These are phyloP conservation scores for Aspergillus novoparasiticus DNA, from an alignment of 2,329 filamentous ascomycete species.

Conservation along the genomic window DNA sequence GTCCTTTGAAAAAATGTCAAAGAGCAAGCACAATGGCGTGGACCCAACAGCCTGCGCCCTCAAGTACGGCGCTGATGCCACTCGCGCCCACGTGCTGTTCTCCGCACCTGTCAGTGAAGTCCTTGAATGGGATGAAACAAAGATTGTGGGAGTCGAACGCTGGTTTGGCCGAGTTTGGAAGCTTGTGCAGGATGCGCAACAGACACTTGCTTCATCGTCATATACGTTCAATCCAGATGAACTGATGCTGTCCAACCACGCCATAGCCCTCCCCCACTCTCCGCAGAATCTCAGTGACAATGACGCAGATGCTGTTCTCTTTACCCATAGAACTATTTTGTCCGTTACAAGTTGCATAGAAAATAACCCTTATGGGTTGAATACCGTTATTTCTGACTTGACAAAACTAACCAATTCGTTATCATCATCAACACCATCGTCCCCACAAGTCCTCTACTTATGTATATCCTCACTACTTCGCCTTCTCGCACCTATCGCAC, in stretches of 20 bases:
- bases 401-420: slow-evolving; percentile 78
- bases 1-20: slow-evolving; percentile 90
- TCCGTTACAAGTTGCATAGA: slow-evolving; percentile 70
- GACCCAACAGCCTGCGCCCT: slow-evolving; percentile 74
- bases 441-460: slow-evolving; percentile 41
- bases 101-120: slow-evolving; percentile 82
- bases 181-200: slow-evolving; percentile 49
- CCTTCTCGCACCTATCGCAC: slow-evolving; percentile 77
- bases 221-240: slow-evolving; percentile 26
- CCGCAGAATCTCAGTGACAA: slow-evolving; percentile 35
- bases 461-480: slow-evolving; percentile 63
- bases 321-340: slow-evolving; percentile 67
- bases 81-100: slow-evolving; percentile 84
- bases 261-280: slow-evolving; percentile 27
- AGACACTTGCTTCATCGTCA: slow-evolving; percentile 26
- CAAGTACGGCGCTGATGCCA: slow-evolving; percentile 79
- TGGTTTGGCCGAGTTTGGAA: slow-evolving; percentile 74
- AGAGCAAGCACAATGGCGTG: slow-evolving; percentile 90
- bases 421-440: slow-evolving; percentile 47
- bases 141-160: slow-evolving; percentile 77
- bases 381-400: slow-evolving; percentile 80
- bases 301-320: slow-evolving; percentile 59
- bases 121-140: slow-evolving; percentile 83
- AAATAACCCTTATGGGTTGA: slow-evolving; percentile 72
- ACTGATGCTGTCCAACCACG: slow-evolving; percentile 22